Percentiles rank a stretch among this genome's conserved stretches.
phyloP scores from a whole-genome alignment of 2,329 filamentous ascomycete genomes.

The Penicillium aurantiogriseum region DNA sequence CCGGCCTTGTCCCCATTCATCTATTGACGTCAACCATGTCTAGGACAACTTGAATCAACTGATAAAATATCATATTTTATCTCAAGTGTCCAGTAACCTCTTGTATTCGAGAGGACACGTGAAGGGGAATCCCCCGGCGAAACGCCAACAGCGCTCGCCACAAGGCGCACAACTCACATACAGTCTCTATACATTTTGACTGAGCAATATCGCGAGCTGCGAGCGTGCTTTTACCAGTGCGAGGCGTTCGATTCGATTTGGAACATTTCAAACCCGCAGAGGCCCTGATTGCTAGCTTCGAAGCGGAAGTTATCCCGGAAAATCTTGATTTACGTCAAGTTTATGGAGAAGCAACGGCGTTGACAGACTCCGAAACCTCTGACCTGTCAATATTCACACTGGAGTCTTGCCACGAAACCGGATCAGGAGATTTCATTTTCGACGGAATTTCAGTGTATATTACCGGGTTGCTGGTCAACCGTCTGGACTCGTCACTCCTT shows the following conservation, averaged over 20 bases:
- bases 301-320: not conserved
- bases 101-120: not conserved
- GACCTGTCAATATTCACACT: not conserved
- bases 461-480: constrained; percentile 25
- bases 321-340: constrained; percentile 6
- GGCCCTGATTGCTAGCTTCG: not conserved
- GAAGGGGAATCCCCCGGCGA: not conserved
- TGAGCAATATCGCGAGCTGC: not conserved
- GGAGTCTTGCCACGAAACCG: not conserved
- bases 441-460: not conserved
- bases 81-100: not conserved
- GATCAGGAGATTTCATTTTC: not conserved
- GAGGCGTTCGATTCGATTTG: not conserved
- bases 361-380: not conserved
- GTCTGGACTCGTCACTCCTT: constrained; percentile 20
- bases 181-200: not conserved
- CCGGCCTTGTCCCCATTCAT: constrained; percentile 9
- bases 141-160: not conserved
- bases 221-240: not conserved
- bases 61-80: not conserved
- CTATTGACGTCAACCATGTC: constrained; percentile 9
- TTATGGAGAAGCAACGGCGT: constrained; percentile 20
- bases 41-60: not conserved
- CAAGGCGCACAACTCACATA: not conserved
- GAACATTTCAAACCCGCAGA: not conserved